Conservation (phyloP, 2,329 filamentous ascomycete species). For the Alternaria conjuncta region DNA sequence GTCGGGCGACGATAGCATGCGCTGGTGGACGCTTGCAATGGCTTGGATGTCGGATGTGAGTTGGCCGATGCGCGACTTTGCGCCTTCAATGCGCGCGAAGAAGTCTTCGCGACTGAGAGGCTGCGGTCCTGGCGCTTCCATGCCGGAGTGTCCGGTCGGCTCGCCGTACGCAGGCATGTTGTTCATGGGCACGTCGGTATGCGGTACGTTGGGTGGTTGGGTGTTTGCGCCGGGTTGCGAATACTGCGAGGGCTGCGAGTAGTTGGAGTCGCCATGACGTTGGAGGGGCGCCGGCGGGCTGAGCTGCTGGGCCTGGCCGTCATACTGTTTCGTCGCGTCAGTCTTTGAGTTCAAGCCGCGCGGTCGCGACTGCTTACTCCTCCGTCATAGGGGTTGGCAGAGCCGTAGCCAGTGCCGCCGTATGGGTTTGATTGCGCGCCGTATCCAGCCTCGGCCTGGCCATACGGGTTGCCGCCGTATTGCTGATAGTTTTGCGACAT, state of each 20-base stretch:
- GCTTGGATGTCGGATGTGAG: constrained; percentile 71
- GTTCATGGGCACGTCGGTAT: constrained; percentile 23
- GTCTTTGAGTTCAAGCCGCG: constrained; percentile 14
- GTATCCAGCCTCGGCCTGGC: constrained; percentile 12
- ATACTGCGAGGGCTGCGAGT: constrained; percentile 50
- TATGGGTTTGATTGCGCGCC: constrained; percentile 46
- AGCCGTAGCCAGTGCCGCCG: constrained; percentile 41
- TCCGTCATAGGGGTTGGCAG: constrained; percentile 40
- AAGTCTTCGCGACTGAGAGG: constrained; percentile 70
- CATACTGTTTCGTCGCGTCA: constrained; percentile 24
- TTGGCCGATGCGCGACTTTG: constrained; percentile 71
- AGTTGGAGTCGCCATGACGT: constrained; percentile 45
- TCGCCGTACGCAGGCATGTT: constrained; percentile 7
- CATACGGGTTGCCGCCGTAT: constrained; percentile 38
- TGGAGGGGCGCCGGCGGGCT: constrained; percentile 39
- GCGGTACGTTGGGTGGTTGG: constrained; percentile 16
- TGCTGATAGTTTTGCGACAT: constrained; percentile 60
- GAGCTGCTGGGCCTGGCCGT: constrained; percentile 28
- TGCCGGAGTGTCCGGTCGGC: constrained; percentile 29
- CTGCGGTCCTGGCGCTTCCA: constrained; percentile 61
- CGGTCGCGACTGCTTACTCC: constrained; percentile 25
- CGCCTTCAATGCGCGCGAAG: constrained; percentile 69
- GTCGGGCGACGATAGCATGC: constrained; percentile 71
- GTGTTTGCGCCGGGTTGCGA: constrained; percentile 36
- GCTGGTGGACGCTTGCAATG: constrained; percentile 74